Percentiles rank a stretch among this genome's conserved stretches.
Conservation (phyloP, 2,329 filamentous ascomycete genomes). For the Talaromyces sp. region DNA sequence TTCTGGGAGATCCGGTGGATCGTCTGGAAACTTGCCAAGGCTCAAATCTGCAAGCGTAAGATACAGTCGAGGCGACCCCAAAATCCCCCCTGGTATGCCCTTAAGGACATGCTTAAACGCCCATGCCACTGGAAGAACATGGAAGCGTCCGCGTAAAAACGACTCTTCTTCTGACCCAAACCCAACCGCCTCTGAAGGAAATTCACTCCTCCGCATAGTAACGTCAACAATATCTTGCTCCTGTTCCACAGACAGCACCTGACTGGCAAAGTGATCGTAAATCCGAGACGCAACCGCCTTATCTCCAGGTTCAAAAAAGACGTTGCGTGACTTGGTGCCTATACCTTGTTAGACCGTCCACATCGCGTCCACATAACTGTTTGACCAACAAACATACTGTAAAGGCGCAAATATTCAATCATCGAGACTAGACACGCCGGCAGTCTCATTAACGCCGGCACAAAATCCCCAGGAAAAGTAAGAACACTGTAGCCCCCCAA, state of each 20-base stretch:
- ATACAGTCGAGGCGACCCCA: conserved; percentile 32
- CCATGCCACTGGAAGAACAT: conserved; percentile 28
- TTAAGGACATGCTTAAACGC: conserved; percentile 30
- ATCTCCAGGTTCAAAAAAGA: conserved; percentile 32
- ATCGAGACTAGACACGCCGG: conserved; percentile 40
- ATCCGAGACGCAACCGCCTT: conserved; percentile 26
- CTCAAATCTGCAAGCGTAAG: conserved; percentile 25
- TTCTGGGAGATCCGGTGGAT: conserved; percentile 8
- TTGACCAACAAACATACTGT: conserved; percentile 28
- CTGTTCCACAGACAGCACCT: conserved; percentile 32
- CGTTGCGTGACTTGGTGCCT: conserved; percentile 23
- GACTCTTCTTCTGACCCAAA: conserved; percentile 8
- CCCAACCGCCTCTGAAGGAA: conserved; percentile 22
- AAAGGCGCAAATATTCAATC: conserved; percentile 28
- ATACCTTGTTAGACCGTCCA: background rate
- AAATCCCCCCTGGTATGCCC: conserved; percentile 33
- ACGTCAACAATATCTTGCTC: conserved; percentile 26
- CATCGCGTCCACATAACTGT: background rate
- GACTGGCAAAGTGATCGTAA: conserved; percentile 35
- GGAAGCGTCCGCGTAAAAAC: conserved; percentile 13
- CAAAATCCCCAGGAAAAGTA: conserved; percentile 29
- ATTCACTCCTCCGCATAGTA: conserved; percentile 26
- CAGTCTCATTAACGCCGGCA: conserved; percentile 32
- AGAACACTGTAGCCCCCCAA: conserved; percentile 39
- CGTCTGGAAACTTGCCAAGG: conserved; percentile 14